These are phyloP conservation scores for Fimicolochytrium jonesii DNA, from an alignment of 192 early-diverging fungal species.

Conservation along the genomic window DNA sequence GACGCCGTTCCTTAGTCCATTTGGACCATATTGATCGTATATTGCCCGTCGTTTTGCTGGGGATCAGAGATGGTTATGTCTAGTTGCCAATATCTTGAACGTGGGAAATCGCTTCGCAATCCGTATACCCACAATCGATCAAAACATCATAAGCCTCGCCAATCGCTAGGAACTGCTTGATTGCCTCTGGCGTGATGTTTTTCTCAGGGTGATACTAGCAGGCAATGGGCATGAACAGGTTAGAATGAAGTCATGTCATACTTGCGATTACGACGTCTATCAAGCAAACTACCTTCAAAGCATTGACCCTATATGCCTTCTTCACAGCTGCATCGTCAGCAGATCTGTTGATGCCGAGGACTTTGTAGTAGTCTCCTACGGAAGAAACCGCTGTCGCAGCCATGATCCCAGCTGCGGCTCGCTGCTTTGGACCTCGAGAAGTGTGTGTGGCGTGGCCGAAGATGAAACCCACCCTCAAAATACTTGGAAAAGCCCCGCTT, in stretches of 20 bases:
- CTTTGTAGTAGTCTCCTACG: slow-evolving; percentile 89
- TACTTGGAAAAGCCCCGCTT: too few relatives aligned
- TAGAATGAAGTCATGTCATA: too few relatives aligned
- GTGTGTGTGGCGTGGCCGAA: too few relatives aligned
- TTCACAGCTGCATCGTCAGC: slow-evolving; percentile 69
- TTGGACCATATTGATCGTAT: slow-evolving; percentile 54
- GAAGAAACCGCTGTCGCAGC: not conserved
- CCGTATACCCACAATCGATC: slow-evolving; percentile 31
- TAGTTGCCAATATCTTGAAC: not conserved
- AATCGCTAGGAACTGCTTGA: slow-evolving; percentile 38
- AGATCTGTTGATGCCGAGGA: slow-evolving; percentile 70
- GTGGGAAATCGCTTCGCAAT: not conserved
- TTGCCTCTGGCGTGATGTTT: slow-evolving; percentile 36
- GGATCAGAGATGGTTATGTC: not conserved
- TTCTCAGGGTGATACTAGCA: slow-evolving; percentile 49
- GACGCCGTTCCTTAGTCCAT: slow-evolving; percentile 50
- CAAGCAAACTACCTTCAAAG: slow-evolving; percentile 44
- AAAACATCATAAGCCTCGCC: slow-evolving; percentile 48
- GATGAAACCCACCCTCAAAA: too few relatives aligned
- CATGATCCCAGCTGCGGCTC: too few relatives aligned
- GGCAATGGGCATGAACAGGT: not conserved
- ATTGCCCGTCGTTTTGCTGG: slow-evolving; percentile 44
- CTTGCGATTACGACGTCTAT: too few relatives aligned
- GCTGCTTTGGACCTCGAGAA: too few relatives aligned
- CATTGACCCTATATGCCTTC: slow-evolving; percentile 56